Percentiles rank a stretch among this genome's conserved stretches.
Evolutionary conservation across 495 filamentous ascomycete species (phyloP).

Genomic region (Aspergillus coremiiformis): DNA sequence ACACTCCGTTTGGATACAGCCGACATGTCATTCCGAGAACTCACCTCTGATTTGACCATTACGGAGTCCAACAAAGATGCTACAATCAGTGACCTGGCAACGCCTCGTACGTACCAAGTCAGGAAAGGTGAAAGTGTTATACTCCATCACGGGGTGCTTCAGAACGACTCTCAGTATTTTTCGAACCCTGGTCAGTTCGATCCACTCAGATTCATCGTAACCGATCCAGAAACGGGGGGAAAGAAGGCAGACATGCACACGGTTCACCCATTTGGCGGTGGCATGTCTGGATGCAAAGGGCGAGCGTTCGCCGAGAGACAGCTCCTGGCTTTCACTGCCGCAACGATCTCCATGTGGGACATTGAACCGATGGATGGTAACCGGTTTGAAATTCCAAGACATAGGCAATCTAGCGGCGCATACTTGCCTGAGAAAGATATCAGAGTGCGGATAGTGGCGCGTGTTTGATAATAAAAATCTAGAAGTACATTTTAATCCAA

Average conservation of each 20-base stretch:
- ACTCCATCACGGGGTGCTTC: slow-evolving; percentile 43
- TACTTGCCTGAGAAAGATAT: slow-evolving; percentile 33
- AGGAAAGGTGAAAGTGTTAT: slow-evolving; percentile 42
- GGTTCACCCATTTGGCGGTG: slow-evolving; percentile 42
- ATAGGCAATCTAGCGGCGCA: slow-evolving; percentile 28
- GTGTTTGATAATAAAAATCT: slow-evolving; percentile 14
- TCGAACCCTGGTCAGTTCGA: slow-evolving; percentile 44
- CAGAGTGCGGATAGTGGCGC: slow-evolving; percentile 27
- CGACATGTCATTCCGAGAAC: slow-evolving; percentile 36
- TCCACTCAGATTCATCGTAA: slow-evolving; percentile 45
- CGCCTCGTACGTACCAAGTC: slow-evolving; percentile 38
- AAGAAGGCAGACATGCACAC: slow-evolving; percentile 20
- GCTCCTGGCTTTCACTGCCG: slow-evolving; percentile 40
- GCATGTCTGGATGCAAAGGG: slow-evolving; percentile 38
- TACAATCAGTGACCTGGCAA: slow-evolving; percentile 5
- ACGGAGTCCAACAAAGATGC: slow-evolving; percentile 38
- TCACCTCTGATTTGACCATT: slow-evolving; percentile 38
- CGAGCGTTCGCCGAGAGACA: slow-evolving; percentile 43
- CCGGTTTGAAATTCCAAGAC: slow-evolving; percentile 24
- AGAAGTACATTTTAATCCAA: background rate
- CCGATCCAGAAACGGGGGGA: slow-evolving; percentile 24
- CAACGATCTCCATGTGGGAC: slow-evolving; percentile 47
- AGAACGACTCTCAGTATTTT: slow-evolving; percentile 43
- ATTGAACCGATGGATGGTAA: slow-evolving; percentile 33
- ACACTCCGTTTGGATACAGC: slow-evolving; percentile 45